Evolutionary conservation across 2,329 filamentous ascomycete species (phyloP).

Genomic region (Hawksworthiomyces lignivorus): DNA sequence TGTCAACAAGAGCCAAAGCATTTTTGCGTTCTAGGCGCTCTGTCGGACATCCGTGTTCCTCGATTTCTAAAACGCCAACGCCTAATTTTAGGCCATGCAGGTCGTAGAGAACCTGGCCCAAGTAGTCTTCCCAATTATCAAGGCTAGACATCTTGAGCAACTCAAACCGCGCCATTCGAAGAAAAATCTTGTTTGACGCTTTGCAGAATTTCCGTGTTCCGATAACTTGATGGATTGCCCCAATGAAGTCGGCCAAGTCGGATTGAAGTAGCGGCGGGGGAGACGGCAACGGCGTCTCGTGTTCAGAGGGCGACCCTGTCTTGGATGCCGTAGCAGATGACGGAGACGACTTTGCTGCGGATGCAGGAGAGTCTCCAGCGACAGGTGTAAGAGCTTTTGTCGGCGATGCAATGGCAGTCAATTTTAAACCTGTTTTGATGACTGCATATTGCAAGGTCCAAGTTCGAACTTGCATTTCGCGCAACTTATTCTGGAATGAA

Average conservation of each 20-base stretch:
- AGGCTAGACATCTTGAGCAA: constrained; percentile 67
- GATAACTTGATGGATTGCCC: constrained; percentile 73
- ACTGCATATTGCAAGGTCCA: constrained; percentile 85
- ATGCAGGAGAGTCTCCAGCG: neutral
- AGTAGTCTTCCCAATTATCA: constrained; percentile 77
- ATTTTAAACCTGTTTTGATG: constrained; percentile 60
- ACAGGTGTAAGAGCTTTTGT: neutral
- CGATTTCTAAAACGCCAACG: constrained; percentile 55
- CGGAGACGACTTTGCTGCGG: neutral
- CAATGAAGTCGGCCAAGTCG: constrained; percentile 70
- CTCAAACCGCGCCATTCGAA: constrained; percentile 83
- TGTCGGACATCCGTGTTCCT: constrained; percentile 71
- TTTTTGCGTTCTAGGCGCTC: constrained; percentile 75
- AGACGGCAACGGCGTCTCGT: neutral
- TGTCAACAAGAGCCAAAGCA: constrained; percentile 74
- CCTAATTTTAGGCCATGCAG: constrained; percentile 74
- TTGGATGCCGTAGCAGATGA: neutral
- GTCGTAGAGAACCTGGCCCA: constrained; percentile 78
- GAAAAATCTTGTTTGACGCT: constrained; percentile 74
- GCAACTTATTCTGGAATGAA: constrained; percentile 59
- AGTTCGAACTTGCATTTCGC: constrained; percentile 78
- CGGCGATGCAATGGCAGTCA: neutral
- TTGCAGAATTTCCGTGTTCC: constrained; percentile 83
- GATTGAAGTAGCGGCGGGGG: constrained; percentile 45
- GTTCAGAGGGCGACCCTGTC: neutral